These are phyloP conservation scores for Cucumis cinereus DNA, from an alignment of 306 rosid species.

Conservation along the genomic window DNA sequence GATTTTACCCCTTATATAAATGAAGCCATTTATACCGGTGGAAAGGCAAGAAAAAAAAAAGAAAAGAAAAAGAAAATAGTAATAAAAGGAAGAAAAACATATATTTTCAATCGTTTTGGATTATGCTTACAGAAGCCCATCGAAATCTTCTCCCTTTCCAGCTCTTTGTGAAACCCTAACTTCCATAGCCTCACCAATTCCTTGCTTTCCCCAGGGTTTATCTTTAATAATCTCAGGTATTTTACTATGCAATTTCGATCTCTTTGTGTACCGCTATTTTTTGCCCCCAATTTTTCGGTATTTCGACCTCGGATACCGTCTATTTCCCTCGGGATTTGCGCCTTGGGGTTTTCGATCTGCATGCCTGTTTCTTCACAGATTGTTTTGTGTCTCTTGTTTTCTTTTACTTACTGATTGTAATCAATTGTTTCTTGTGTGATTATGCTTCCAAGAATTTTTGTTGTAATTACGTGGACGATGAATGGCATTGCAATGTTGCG, in stretches of 20 bases:
- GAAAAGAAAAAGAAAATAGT: too few species aligned
- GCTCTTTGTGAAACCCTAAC: conserved; percentile 4
- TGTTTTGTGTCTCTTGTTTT: neutral
- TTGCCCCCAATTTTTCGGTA: neutral
- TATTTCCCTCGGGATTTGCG: neutral
- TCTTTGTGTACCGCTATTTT: too few species aligned
- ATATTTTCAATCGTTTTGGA: neutral
- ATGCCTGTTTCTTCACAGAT: neutral
- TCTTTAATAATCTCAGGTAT: neutral
- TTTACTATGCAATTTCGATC: neutral
- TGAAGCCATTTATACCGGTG: neutral
- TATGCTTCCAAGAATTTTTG: neutral
- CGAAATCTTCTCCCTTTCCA: neutral
- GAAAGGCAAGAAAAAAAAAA: neutral
- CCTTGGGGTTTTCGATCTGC: neutral
- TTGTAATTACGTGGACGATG: neutral
- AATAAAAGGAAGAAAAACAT: neutral
- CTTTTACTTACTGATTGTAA: neutral
- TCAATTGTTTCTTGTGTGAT: neutral
- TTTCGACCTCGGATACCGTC: neutral
- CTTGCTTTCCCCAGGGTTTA: neutral
- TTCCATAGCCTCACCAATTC: neutral
- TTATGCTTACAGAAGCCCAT: neutral
- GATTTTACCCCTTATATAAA: neutral
- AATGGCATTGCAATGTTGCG: neutral